Conservation (phyloP, 345 rosid genomes). For the Trapa incisa region DNA sequence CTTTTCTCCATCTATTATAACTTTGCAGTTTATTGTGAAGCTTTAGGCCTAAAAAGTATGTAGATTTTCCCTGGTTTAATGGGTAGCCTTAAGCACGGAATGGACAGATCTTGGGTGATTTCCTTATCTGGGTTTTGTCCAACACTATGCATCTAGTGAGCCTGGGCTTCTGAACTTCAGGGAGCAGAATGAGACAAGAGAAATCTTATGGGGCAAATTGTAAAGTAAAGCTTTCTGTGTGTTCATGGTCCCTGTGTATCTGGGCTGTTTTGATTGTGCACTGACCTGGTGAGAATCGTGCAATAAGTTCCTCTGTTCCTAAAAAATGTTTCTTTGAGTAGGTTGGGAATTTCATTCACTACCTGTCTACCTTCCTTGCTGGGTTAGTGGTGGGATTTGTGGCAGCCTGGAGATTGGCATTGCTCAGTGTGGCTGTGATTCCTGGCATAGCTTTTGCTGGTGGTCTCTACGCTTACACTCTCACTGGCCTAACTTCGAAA, state of each 20-base stretch:
- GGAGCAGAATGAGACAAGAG: not conserved
- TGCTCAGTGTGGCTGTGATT: conserved; percentile 89
- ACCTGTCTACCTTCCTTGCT: conserved; percentile 89
- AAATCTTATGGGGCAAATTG: not conserved
- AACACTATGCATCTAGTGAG: not conserved
- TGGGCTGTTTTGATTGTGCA: conserved; percentile 1
- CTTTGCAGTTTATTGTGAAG: not conserved
- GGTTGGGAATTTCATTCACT: conserved; percentile 98
- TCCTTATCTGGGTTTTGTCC: not conserved
- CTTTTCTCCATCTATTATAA: not conserved
- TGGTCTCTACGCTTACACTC: conserved; percentile 90
- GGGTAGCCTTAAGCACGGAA: not conserved
- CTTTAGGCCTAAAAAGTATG: not conserved
- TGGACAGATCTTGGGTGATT: not conserved
- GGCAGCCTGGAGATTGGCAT: conserved; percentile 93
- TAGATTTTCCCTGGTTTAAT: not conserved
- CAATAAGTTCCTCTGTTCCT: not conserved
- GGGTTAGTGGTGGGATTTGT: conserved; percentile 99
- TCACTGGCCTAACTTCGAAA: conserved; percentile 93
- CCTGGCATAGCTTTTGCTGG: conserved; percentile 99
- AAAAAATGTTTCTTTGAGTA: conserved; percentile 10
- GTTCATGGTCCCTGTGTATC: not conserved
- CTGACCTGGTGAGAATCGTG: not conserved
- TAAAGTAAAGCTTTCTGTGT: conserved; percentile 11
- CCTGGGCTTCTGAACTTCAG: not conserved